Percentiles rank a stretch among this genome's conserved stretches.
Evolutionary conservation across 2,329 filamentous ascomycete species (phyloP).

Genomic region (Amesomyces nigricolor): DNA sequence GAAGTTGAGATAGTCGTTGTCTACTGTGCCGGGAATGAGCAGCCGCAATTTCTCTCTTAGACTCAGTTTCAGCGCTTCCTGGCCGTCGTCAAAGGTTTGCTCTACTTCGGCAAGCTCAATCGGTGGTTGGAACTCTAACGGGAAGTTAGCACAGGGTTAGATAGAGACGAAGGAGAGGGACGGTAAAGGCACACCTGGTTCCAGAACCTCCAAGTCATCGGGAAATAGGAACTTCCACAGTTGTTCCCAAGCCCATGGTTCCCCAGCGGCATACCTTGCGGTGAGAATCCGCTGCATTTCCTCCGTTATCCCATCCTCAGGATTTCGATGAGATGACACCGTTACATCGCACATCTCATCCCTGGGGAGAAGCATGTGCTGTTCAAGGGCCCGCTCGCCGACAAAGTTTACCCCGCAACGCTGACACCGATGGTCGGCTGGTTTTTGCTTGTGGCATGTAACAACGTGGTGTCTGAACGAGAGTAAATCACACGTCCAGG

Average conservation of each 20-base stretch:
- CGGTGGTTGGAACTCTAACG: slow-evolving; percentile 21
- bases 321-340: neutral
- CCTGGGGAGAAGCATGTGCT: slow-evolving; percentile 21
- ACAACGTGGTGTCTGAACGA: slow-evolving; percentile 19
- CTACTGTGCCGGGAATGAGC: slow-evolving; percentile 18
- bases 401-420: slow-evolving; percentile 19
- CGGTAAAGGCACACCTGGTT: slow-evolving; percentile 21
- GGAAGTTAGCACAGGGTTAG: neutral
- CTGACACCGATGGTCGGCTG: slow-evolving; percentile 13
- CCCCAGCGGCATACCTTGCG: neutral
- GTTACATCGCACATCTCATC: slow-evolving; percentile 24
- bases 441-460: slow-evolving; percentile 9
- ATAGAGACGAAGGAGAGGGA: neutral
- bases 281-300: slow-evolving; percentile 5
- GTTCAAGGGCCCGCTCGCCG: slow-evolving; percentile 4
- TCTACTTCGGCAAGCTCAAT: slow-evolving; percentile 24
- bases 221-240: slow-evolving; percentile 23
- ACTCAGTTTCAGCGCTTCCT: slow-evolving; percentile 20
- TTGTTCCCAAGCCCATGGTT: slow-evolving; percentile 18
- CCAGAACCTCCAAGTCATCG: slow-evolving; percentile 12
- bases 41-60: slow-evolving; percentile 23
- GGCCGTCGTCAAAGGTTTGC: slow-evolving; percentile 20
- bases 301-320: slow-evolving; percentile 22
- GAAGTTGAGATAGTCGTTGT: slow-evolving; percentile 22
- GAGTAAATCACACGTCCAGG: neutral